These are phyloP conservation scores for Hypomontagnella submonticulosa DNA, from an alignment of 495 filamentous ascomycete species.

Conservation along the genomic window DNA sequence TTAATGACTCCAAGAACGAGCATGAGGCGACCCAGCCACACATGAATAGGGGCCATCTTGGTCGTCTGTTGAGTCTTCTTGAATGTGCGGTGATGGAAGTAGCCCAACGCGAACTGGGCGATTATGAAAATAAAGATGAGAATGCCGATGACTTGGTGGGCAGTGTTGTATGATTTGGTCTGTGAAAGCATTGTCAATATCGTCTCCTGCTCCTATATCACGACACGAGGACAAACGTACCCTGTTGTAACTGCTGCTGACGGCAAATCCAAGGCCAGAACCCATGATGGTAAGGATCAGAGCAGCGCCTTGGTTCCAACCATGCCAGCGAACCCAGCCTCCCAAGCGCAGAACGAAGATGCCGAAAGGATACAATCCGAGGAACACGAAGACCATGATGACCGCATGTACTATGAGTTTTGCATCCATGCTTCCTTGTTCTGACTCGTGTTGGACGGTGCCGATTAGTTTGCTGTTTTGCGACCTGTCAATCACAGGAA, in stretches of 20 bases:
- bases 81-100: conserved; percentile 61
- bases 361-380: conserved; percentile 67
- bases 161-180: conserved; percentile 62
- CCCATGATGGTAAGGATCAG: conserved; percentile 58
- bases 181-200: conserved; percentile 34
- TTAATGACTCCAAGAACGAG: conserved; percentile 62
- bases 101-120: conserved; percentile 60
- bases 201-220: neutral
- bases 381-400: conserved; percentile 62
- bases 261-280: conserved; percentile 60
- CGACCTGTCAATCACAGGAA: conserved; percentile 43
- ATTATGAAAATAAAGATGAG: conserved; percentile 60
- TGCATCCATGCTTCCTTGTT: conserved; percentile 39
- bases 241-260: conserved; percentile 62
- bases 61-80: conserved; percentile 56
- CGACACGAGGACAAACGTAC: conserved; percentile 45
- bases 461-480: conserved; percentile 39
- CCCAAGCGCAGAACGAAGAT: conserved; percentile 60
- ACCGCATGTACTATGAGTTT: conserved; percentile 60
- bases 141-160: conserved; percentile 70
- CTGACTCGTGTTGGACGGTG: conserved; percentile 33
- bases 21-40: conserved; percentile 63
- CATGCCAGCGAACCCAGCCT: conserved; percentile 61
- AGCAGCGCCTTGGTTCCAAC: conserved; percentile 57
- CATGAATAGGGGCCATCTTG: conserved; percentile 58